phyloP scores from a whole-genome alignment of 441 rosid species.

The Gossypium lobatum region DNA sequence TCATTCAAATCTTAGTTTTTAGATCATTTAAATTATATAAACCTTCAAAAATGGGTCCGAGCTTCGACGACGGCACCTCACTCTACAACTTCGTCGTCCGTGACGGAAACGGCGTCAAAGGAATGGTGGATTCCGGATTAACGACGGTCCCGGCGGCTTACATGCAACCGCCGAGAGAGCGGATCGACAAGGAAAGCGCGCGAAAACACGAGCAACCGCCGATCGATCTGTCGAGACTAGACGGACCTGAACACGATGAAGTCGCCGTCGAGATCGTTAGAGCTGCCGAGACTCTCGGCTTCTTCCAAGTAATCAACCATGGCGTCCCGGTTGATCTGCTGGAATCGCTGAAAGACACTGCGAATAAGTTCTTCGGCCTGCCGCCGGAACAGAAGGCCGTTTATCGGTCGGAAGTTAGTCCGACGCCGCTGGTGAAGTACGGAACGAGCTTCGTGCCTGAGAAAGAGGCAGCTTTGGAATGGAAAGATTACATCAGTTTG shows the following conservation, averaged over 20 bases:
- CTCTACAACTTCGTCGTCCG: conserved; percentile 1
- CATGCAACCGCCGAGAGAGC: conserved; percentile 40
- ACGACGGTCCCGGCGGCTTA: background rate
- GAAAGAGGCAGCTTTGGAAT: conserved; percentile 53
- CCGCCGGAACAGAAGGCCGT: conserved; percentile 35
- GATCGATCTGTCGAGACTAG: conserved; percentile 44
- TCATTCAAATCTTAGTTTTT: too few relatives aligned
- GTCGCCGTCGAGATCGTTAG: conserved; percentile 16
- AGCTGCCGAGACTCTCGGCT: background rate
- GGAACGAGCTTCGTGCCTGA: conserved; percentile 51
- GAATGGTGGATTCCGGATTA: background rate
- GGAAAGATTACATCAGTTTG: conserved; percentile 58
- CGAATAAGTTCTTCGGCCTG: conserved; percentile 38
- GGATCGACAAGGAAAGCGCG: conserved; percentile 32
- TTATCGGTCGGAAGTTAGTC: conserved; percentile 38
- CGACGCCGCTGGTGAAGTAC: conserved; percentile 50
- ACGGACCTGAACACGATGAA: conserved; percentile 33
- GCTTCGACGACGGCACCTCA: background rate
- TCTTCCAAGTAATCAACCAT: conserved; percentile 36
- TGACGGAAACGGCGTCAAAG: conserved; percentile 6
- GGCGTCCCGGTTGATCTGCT: conserved; percentile 44
- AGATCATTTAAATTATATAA: too few relatives aligned
- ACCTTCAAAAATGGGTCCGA: background rate
- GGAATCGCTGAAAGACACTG: conserved; percentile 37
- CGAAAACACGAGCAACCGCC: conserved; percentile 19